Evolutionary conservation across 805 yeast genomes (phyloP), one percentile per base, ranked within the genome.

Genomic region (Metschnikowia sp.): DNA sequence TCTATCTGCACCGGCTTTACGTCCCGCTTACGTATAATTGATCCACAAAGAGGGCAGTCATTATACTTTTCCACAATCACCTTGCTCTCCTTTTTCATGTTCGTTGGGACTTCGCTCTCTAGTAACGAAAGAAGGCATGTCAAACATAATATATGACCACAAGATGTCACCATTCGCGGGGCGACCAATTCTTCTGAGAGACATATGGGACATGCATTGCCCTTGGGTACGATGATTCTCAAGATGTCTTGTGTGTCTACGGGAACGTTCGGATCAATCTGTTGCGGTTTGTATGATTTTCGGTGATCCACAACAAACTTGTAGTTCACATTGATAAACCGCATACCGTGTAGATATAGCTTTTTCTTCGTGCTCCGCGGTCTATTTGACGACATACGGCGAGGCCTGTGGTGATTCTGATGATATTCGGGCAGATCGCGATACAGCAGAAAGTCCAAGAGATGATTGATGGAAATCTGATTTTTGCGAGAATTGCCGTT

Each of bases 61-160:
- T 81, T 81, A 47, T 76, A 75, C 58, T 77, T 80, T 50, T 67
- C 77, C 57, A 68, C 61, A 19, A 70, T 55, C 11, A 67, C 74
- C 32, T 53, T 56, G 31, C 62, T 52, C 55, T 70, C 70, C 39
- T 68, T 65, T 42, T 69, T 65, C 54, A 70, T 66, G 43, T 64
- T 64, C 18, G 55, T 57, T 1, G 77, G 77, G 2, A 72, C 64
- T 47, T 72, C 76, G 15, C 83, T 81, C 33, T 79, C 86, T 38
- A 88, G 69, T 57, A 87, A 79, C 39, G 90, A 79, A 46, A 90
- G 64, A 30, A 92, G 65, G 64, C 99, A 94, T 11, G 90, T 81
- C 46, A 81, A 75, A 61, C 99, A 94, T 59, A 94, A 81, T 12
- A 90, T 77, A 62, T 94, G 99, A 5, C 99, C 99, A 69, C 99